A percentile compares a stretch with the other conserved stretches of the same genome.
These are phyloP conservation scores for Cordyceps javanica DNA, from an alignment of 2,329 filamentous ascomycete genomes.

Conservation along the genomic window DNA sequence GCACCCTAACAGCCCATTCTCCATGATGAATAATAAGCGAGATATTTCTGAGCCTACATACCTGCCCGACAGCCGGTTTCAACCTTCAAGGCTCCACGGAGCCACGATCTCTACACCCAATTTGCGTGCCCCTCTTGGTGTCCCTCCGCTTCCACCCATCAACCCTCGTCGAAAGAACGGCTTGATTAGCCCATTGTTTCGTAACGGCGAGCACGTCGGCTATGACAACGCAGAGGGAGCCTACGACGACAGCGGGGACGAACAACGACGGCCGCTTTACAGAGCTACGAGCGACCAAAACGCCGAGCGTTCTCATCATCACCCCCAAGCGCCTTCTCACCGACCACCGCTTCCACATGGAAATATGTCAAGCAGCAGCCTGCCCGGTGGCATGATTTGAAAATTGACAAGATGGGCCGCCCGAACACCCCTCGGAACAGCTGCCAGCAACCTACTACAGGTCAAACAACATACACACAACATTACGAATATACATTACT, in stretches of 20 bases:
- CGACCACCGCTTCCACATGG: conserved; percentile 23
- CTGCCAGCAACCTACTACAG: background rate
- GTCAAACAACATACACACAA: background rate
- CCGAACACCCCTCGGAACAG: background rate
- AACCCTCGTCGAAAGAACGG: conserved; percentile 49
- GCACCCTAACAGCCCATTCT: conserved; percentile 31
- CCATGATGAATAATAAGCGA: conserved; percentile 27
- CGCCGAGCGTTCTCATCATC: conserved; percentile 22
- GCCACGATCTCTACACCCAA: conserved; percentile 31
- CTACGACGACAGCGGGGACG: conserved; percentile 19
- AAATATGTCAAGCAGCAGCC: conserved; percentile 23
- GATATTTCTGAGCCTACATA: conserved; percentile 48
- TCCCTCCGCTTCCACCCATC: conserved; percentile 51
- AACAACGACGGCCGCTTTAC: conserved; percentile 35
- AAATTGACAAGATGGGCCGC: background rate
- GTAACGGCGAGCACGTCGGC: conserved; percentile 27
- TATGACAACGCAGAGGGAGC: conserved; percentile 21
- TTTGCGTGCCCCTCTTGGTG: conserved; percentile 27
- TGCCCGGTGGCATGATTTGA: conserved; percentile 43
- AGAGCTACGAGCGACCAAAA: conserved; percentile 38
- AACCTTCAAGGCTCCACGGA: conserved; percentile 29
- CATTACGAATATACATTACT: background rate
- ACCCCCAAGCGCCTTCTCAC: conserved; percentile 20
- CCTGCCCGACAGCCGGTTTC: conserved; percentile 26
- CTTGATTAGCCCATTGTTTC: conserved; percentile 30